These are phyloP conservation scores for Trichoderma orchidacearum DNA, from an alignment of 495 filamentous ascomycete species.

Conservation along the genomic window DNA sequence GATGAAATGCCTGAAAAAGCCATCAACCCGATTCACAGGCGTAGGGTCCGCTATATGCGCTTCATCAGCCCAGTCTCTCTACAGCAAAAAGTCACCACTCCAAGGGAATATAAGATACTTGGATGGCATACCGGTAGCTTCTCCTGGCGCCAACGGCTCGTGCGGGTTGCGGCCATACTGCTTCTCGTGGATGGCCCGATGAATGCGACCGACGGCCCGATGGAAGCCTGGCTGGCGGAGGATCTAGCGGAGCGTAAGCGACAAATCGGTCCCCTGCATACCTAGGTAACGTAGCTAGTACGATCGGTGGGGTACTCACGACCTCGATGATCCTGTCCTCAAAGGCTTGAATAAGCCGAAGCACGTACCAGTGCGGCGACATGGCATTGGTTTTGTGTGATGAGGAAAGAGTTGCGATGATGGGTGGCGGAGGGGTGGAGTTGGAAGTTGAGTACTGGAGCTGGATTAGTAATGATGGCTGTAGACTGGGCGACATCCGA, in stretches of 20 bases:
- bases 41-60: conserved; percentile 4
- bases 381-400: background rate
- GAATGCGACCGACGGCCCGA: conserved; percentile 23
- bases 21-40: background rate
- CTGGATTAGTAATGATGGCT: background rate
- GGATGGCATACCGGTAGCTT: conserved; percentile 27
- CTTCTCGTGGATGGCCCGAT: conserved; percentile 21
- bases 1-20: conserved; percentile 20
- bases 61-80: background rate
- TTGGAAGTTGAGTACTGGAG: background rate
- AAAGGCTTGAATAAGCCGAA: background rate
- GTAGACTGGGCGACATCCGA: too few relatives aligned
- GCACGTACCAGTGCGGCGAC: background rate
- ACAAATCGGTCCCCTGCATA: too few relatives aligned
- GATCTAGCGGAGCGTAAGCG: conserved; percentile 63
- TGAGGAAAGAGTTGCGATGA: background rate
- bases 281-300: too few relatives aligned
- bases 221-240: conserved; percentile 24
- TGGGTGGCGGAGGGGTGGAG: background rate
- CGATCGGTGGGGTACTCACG: background rate
- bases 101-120: too few relatives aligned
- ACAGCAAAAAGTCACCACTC: too few relatives aligned
- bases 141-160: conserved; percentile 26
- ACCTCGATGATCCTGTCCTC: conserved; percentile 2
- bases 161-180: conserved; percentile 24